Percentiles rank a stretch among this genome's conserved stretches.
These are phyloP conservation scores for Boletellus ananiceps DNA, from an alignment of 768 basidiomycete genomes.

Conservation along the genomic window DNA sequence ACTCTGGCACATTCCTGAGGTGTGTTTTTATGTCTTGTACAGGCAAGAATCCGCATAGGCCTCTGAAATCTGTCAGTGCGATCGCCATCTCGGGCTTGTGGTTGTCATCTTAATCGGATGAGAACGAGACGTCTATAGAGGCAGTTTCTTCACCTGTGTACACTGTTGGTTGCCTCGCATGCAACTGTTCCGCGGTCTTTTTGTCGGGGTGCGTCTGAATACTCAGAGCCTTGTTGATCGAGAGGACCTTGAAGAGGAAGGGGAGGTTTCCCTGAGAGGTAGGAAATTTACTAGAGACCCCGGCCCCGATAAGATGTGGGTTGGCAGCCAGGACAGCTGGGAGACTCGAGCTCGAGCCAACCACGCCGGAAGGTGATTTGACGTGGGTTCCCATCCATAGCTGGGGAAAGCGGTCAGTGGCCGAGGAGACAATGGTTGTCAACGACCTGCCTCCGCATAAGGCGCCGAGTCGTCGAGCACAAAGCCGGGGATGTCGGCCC, in stretches of 20 bases:
- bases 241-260: slow-evolving; percentile 89
- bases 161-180: slow-evolving; percentile 65
- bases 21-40: slow-evolving; percentile 63
- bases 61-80: slow-evolving; percentile 85
- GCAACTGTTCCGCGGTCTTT: slow-evolving; percentile 65
- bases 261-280: slow-evolving; percentile 68
- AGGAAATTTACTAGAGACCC: slow-evolving; percentile 51
- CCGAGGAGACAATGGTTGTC: not conserved
- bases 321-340: slow-evolving; percentile 60
- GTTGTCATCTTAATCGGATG: slow-evolving; percentile 66
- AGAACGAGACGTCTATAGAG: not conserved
- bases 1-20: slow-evolving; percentile 69
- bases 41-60: slow-evolving; percentile 91
- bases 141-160: slow-evolving; percentile 72
- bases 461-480: slow-evolving; percentile 63
- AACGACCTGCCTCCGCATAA: slow-evolving; percentile 81
- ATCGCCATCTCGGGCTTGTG: slow-evolving; percentile 99
- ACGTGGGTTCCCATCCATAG: slow-evolving; percentile 99
- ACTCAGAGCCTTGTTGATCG: slow-evolving; percentile 83
- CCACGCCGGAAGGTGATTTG: slow-evolving; percentile 55
- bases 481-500: slow-evolving; percentile 61
- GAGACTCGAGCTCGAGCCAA: slow-evolving; percentile 46
- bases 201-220: slow-evolving; percentile 94
- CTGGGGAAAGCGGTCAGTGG: slow-evolving; percentile 37
- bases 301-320: slow-evolving; percentile 63